Conservation (phyloP, 1,284 basidiomycete species). For the Ustilago nuda region DNA sequence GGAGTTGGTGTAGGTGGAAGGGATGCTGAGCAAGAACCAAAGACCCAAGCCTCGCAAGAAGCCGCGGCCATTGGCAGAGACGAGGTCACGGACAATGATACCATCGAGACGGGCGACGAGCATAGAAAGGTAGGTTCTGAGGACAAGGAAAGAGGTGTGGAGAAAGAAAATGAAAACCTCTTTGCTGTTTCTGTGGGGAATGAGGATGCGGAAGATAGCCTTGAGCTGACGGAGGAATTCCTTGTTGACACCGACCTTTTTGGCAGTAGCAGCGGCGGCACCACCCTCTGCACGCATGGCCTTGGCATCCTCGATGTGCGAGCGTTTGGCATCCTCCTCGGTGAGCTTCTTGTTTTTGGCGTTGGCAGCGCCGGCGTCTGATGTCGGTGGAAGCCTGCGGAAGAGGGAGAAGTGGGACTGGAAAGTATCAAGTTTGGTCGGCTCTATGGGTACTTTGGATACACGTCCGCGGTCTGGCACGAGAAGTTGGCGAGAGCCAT, state of each 20-base stretch:
- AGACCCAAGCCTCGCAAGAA: constrained; percentile 85
- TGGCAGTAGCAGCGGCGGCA: constrained; percentile 64
- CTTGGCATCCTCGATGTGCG: constrained; percentile 56
- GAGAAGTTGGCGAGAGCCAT: constrained; percentile 62
- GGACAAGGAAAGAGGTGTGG: constrained; percentile 88
- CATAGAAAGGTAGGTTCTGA: constrained; percentile 79
- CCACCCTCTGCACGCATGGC: constrained; percentile 58
- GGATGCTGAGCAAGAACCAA: constrained; percentile 91
- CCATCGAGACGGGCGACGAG: constrained; percentile 91
- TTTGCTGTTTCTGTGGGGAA: constrained; percentile 70
- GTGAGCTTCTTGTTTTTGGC: constrained; percentile 32
- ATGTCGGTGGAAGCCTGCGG: constrained; percentile 58
- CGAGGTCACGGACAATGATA: constrained; percentile 86
- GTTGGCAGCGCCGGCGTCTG: constrained; percentile 30
- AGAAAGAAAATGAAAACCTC: constrained; percentile 81
- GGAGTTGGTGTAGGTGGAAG: constrained; percentile 94
- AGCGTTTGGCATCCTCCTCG: constrained; percentile 36
- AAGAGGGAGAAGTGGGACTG: constrained; percentile 64
- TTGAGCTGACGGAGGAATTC: constrained; percentile 77
- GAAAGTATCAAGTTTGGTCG: constrained; percentile 67
- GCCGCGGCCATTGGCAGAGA: constrained; percentile 84
- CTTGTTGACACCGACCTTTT: constrained; percentile 75
- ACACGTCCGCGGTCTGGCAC: constrained; percentile 63
- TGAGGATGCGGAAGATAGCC: constrained; percentile 66
- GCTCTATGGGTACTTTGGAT: constrained; percentile 68